phyloP scores from a whole-genome alignment of 2,329 filamentous ascomycete species.

The Aspergillus intermedius region DNA sequence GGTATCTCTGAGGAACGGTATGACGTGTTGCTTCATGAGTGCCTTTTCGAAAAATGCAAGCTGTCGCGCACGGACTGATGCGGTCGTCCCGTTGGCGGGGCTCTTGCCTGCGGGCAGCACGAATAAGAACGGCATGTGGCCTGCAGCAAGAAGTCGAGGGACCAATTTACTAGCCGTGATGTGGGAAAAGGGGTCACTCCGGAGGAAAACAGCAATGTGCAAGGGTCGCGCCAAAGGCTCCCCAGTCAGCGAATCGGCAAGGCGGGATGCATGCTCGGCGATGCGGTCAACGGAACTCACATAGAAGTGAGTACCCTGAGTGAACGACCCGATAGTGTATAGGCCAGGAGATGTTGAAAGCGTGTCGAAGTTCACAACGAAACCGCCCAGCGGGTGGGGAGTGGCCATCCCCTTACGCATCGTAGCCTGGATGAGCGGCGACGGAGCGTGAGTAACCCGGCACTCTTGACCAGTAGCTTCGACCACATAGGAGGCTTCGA shows the following conservation, averaged over 20 bases:
- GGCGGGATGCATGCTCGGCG: slow-evolving; percentile 4
- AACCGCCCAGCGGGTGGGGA: slow-evolving; percentile 4
- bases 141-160: slow-evolving; percentile 4
- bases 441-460: slow-evolving; percentile 2
- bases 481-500: slow-evolving; percentile 6
- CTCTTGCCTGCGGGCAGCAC: slow-evolving; percentile 1
- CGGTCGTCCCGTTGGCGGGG: not conserved
- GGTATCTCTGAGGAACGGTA: not conserved
- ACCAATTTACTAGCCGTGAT: slow-evolving; percentile 6
- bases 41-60: slow-evolving; percentile 5
- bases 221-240: slow-evolving; percentile 2
- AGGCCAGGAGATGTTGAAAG: slow-evolving; percentile 4
- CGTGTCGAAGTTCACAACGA: slow-evolving; percentile 6
- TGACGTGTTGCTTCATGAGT: slow-evolving; percentile 2
- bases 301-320: slow-evolving; percentile 7
- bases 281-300: slow-evolving; percentile 7
- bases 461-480: slow-evolving; percentile 8
- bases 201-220: slow-evolving; percentile 7
- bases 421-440: slow-evolving; percentile 5
- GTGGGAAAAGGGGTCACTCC: slow-evolving; percentile 4
- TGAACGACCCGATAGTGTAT: slow-evolving; percentile 5
- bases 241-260: slow-evolving; percentile 5
- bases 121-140: slow-evolving; percentile 8
- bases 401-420: slow-evolving; percentile 3
- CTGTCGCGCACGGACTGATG: slow-evolving; percentile 2